phyloP scores from a whole-genome alignment of 805 yeast species.

The Candida maris region DNA sequence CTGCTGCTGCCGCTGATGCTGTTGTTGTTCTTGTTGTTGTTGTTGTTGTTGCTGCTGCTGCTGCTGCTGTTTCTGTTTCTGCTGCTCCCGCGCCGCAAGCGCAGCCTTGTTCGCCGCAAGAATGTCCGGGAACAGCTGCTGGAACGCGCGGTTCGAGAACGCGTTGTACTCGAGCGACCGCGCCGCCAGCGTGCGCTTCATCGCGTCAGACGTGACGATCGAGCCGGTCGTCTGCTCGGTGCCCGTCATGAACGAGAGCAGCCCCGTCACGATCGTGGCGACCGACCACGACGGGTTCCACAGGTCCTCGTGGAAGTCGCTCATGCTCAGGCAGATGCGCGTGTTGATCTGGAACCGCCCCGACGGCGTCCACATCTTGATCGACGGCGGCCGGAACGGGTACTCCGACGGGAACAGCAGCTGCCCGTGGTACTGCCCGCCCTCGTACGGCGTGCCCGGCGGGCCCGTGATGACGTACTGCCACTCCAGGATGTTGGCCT shows the following conservation, averaged over 20 bases:
- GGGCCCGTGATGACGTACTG: constrained; percentile 92
- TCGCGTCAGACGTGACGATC: constrained; percentile 56
- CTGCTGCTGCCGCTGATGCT: constrained; percentile 2
- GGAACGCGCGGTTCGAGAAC: constrained; percentile 53
- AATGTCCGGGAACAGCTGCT: constrained; percentile 64
- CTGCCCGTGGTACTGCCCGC: constrained; percentile 90
- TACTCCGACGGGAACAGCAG: constrained; percentile 78
- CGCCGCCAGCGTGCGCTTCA: constrained; percentile 54
- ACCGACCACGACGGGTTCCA: constrained; percentile 99
- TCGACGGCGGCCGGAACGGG: constrained; percentile 90
- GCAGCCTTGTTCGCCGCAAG: constrained; percentile 40
- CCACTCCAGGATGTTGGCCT: constrained; percentile 86
- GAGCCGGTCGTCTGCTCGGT: constrained; percentile 84
- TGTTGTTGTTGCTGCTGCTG: constrained; percentile 2
- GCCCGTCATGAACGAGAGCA: constrained; percentile 89
- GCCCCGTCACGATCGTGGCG: constrained; percentile 79
- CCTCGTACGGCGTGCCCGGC: constrained; percentile 79
- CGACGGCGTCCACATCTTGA: constrained; percentile 83
- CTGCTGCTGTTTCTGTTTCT: constrained; percentile 13
- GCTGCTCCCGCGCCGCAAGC: constrained; percentile 18
- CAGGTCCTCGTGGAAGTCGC: constrained; percentile 89
- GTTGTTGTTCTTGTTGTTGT: constrained; percentile 2
- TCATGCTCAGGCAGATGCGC: constrained; percentile 83
- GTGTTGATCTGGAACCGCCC: constrained; percentile 83
- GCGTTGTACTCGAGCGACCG: constrained; percentile 61